Base-by-base conservation (phyloP, 306 rosid species). In the Albizia julibrissin region DNA sequence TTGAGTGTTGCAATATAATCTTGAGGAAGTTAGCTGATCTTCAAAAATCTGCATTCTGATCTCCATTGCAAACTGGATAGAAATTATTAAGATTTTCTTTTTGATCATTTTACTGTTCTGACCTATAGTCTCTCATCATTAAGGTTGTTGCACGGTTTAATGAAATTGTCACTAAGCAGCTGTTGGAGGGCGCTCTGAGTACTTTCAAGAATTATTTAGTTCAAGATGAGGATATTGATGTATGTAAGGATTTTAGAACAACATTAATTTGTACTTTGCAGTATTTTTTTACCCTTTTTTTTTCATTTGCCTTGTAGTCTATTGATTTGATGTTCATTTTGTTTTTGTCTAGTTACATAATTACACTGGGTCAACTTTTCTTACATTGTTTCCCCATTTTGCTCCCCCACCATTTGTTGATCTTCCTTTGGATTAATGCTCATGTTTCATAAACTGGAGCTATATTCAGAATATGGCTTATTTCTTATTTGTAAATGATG, bases 61-160 rank as follows among this genome's bases (percentile, higher is more conserved):
- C 74, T 70, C 74, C 39, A 66, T 14, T 81, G 65, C 65, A 74
- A 74, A 61, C 42, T 74, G 76, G 72, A 62, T 44, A 43, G 58
- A 64, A 54, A 10, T 81, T 40, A 4, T 62, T 22, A 81, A 66
- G 10, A 64, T 69, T 77, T 81, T 75, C 71, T 69, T 34, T 37
- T 58, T 54, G 27, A 37, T 69, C 72, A 27, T 34, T 49, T 42
- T 47, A 67, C 40, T 69, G 40, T 56, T 34, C 71, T 75, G 44
- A 29, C 64, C 65, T 80, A 58, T 69, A 69, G 14, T 69, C 44
- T n/a, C 34, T 83, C 59, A 50, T 44, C 58, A 81, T 79, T 83
- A 86, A 95, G 99, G 99, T 93, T 82, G 97, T 93, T 52, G 96
- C 98, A 3, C 91, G 98, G 80, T 95, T 95, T 84, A 95, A 93